phyloP scores from a whole-genome alignment of 108 stramenopile genomes.

The Cyclotella atomus region DNA sequence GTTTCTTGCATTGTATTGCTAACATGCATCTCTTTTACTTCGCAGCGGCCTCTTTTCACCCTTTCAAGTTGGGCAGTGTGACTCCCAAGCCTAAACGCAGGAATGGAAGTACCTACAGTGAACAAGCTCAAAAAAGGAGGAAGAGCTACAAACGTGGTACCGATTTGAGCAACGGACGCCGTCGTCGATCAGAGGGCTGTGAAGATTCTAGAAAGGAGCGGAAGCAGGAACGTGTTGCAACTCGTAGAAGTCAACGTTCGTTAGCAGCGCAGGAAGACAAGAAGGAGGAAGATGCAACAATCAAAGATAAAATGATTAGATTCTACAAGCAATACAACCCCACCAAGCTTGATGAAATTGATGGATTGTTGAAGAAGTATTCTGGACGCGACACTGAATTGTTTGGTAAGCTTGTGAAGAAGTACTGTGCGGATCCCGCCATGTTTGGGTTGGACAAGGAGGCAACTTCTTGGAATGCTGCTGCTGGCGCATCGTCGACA shows the following conservation, averaged over 20 bases:
- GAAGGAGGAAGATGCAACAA: neutral
- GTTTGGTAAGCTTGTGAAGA: neutral
- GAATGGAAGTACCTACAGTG: slow-evolving; percentile 1
- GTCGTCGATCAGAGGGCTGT: neutral
- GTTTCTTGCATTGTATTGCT: too few relatives aligned
- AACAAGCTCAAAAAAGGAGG: neutral
- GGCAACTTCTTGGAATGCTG: neutral
- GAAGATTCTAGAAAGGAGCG: neutral
- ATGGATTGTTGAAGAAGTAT: slow-evolving; percentile 2
- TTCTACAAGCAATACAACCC: slow-evolving; percentile 3
- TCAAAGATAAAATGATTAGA: neutral
- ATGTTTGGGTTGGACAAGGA: neutral
- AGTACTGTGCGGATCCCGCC: slow-evolving; percentile 7
- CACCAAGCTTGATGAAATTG: neutral
- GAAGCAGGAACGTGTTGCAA: neutral
- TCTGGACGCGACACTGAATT: slow-evolving; percentile 1
- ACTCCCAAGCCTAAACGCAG: neutral
- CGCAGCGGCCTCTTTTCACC: too few relatives aligned
- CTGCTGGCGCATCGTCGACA: neutral
- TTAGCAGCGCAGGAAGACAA: neutral
- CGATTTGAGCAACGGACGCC: neutral
- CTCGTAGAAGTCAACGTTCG: neutral
- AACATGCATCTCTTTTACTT: too few relatives aligned
- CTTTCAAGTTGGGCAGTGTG: neutral
- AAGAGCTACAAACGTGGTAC: slow-evolving; percentile 2